Evolutionary conservation across 1,284 basidiomycete species (phyloP).

Genomic region (Marasmius tenuissimus): DNA sequence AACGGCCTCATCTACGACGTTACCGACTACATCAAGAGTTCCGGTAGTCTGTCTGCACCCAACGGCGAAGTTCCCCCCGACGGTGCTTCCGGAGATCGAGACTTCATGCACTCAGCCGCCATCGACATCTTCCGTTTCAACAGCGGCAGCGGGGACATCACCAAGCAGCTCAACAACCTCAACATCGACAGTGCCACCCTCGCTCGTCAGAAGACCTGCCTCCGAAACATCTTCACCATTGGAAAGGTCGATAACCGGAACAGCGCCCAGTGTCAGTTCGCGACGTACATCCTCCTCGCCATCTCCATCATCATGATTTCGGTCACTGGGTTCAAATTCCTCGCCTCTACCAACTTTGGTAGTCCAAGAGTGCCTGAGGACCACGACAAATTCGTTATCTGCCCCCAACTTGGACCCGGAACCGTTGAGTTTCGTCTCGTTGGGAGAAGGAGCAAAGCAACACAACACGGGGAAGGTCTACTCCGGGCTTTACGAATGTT

Average conservation of each 20-base stretch:
- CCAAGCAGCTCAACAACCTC: constrained; percentile 73
- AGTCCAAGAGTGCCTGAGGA: constrained; percentile 87
- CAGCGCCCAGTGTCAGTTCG: constrained; percentile 89
- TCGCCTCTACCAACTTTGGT: constrained; percentile 91
- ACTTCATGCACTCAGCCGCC: constrained; percentile 81
- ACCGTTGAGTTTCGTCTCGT: constrained; percentile 89
- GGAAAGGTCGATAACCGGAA: constrained; percentile 93
- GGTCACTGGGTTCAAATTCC: constrained; percentile 98
- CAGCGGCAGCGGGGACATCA: constrained; percentile 80
- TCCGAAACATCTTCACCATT: constrained; percentile 90
- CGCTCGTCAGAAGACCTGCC: constrained; percentile 79
- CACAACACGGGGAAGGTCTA: constrained; percentile 99
- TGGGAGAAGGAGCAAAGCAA: constrained; percentile 95
- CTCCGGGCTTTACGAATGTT: constrained; percentile 92
- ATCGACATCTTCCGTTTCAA: constrained; percentile 82
- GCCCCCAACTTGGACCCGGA: constrained; percentile 91
- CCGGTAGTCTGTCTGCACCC: constrained; percentile 55
- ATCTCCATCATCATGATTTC: constrained; percentile 92
- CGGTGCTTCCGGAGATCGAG: constrained; percentile 59
- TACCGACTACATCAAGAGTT: constrained; percentile 72
- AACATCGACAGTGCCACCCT: constrained; percentile 69
- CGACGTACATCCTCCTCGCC: constrained; percentile 89
- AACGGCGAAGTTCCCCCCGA: constrained; percentile 59
- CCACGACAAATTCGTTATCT: constrained; percentile 98
- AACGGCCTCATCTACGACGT: constrained; percentile 88